Evolutionary conservation across 805 yeast species (phyloP), one percentile per base, ranked within the genome.

Genomic region (Kregervanrija delftensis): DNA sequence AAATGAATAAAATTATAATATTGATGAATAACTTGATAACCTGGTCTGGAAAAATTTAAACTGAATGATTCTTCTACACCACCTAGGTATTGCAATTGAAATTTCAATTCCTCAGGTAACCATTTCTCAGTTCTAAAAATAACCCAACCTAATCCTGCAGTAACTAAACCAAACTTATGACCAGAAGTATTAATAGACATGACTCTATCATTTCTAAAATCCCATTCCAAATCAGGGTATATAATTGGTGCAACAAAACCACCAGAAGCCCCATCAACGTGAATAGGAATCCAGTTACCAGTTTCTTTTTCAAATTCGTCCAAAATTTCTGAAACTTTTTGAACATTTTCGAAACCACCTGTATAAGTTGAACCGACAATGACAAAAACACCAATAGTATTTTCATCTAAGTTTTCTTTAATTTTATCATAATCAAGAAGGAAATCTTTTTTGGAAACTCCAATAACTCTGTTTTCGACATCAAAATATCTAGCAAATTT

Each of bases 121-220:
- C 72, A 74, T 35, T 67, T 53, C 37, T 71, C 69, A 59, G 80
- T 79, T 60, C 81, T 79, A 88, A 95, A 90, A 44, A 89, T 66
- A 49, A 89, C 79, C 96, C 96, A 89, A 43, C 97, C 97, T 42
- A 86, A 73, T 37, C 97, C 97, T 10, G 91, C 95, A 22, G 95
- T 79, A 30, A 90, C 84, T 41, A 89, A 70, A 33, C 97, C 97
- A 65, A 86, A 89, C 67, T 89, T 89, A 68, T 89, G 97, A 47
- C 96, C 96, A 1, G 95, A 85, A 10, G 95, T 77, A 68, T 88
- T 90, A 66, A 89, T 88, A 30, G 90, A 81, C 50, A 75, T 79
- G 39, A 89, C 97, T 49, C 96, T 74, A 22, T 77, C 77, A 40
- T 84, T 60, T 49, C 80, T 68, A 67, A 89, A 90, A 63, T 88